Base-by-base conservation (phyloP, 495 filamentous ascomycete genomes). In the Aspergillus bridgeri region DNA sequence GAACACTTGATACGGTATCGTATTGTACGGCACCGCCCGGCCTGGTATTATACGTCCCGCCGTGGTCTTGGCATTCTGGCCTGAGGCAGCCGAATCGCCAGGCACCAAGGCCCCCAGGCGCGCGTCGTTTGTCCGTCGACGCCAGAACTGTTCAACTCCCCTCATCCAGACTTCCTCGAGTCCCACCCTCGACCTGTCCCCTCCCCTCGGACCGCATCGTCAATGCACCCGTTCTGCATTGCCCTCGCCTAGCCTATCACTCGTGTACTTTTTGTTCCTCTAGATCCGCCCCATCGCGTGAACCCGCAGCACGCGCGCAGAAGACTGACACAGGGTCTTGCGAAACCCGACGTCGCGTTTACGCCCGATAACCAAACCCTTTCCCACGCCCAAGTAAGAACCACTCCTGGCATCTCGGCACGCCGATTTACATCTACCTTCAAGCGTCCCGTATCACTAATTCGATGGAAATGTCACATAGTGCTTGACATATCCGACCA, bases 281-380 rank as follows among this genome's bases (percentile, higher is more conserved):
- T 53, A 1, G n/a, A 20, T 20, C 22, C 0, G 19, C 29, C 21
- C 52, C 21, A 25, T 44, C 44, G 44, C 43, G 53, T 42, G 25
- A 5, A 38, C n/a, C 23, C 38, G 48, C 51, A 51, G 54, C 25
- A 45, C 57, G 52, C 57, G 59, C 59, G 59, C 59, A 54, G 33
- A 48, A 60, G 48, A 22, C 57, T 43, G 50, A 33, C 56, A 38
- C 46, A 45, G 23, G 22, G 21, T 42, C 17, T 52, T 22, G 22
- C 23, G 43, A 56, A 58, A 53, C 46, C 53, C 53, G 53, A 56
- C 59, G 53, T 60, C 63, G 63, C 60, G 56, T 65, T 65, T 24
- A 53, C 59, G 42, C 20, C 21, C 49, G 44, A 51, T 29, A 43
- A 46, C 45, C 53, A 49, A 21, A 64, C 48, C 51, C 20, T 42